Evolutionary conservation across 495 filamentous ascomycete genomes (phyloP).

Genomic region (Podospora didyma): DNA sequence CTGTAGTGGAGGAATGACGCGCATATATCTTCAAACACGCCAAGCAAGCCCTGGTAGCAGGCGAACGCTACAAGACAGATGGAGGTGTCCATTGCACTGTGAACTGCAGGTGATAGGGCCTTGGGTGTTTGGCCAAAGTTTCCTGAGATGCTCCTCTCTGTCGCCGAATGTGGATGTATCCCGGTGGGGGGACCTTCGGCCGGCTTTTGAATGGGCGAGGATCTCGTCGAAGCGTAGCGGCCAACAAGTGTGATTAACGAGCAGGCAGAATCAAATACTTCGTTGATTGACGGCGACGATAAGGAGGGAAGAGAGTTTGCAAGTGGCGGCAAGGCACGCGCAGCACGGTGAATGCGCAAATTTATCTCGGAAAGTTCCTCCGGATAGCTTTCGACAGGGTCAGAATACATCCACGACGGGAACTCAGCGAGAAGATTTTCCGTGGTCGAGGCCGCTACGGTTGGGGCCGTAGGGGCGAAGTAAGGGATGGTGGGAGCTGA

Average conservation of each 20-base stretch:
- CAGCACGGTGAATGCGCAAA: constrained; percentile 12
- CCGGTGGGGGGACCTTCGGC: not conserved
- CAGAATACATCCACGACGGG: constrained; percentile 4
- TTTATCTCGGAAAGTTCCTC: constrained; percentile 3
- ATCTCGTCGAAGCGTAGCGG: not conserved
- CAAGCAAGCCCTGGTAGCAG: constrained; percentile 12
- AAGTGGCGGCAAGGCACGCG: not conserved
- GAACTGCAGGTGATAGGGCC: not conserved
- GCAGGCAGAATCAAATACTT: constrained; percentile 13
- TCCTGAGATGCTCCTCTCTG: not conserved
- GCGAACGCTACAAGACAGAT: constrained; percentile 7
- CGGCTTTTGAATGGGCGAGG: not conserved
- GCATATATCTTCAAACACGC: constrained; percentile 13
- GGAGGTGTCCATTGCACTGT: constrained; percentile 6
- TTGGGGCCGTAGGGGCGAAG: not conserved
- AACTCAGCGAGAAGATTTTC: not conserved
- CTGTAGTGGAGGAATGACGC: not conserved
- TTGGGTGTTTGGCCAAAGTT: not conserved
- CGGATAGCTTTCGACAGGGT: not conserved
- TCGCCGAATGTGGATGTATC: not conserved
- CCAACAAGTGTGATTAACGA: constrained; percentile 14
- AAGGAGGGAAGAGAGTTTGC: not conserved
- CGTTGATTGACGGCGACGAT: constrained; percentile 10
- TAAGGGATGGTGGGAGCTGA: not conserved
- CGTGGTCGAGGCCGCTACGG: too few relatives aligned